Conservation (phyloP, 352 stramenopile genomes). For the Globisporangium barbulae region DNA sequence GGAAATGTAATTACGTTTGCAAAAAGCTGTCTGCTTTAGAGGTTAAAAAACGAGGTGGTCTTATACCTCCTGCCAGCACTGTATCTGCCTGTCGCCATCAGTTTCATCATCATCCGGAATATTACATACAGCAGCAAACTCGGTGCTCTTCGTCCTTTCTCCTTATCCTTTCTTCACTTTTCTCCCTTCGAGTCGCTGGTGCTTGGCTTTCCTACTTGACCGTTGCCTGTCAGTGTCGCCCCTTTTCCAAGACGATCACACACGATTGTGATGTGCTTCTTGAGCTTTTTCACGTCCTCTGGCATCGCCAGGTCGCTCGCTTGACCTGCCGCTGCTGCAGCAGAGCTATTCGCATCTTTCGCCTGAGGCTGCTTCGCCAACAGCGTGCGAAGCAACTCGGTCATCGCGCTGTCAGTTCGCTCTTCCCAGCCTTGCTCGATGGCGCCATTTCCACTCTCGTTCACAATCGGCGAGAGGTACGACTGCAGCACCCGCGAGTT, state of each 20-base stretch:
- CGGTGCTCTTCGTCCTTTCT: not conserved
- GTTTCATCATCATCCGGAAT: too few relatives aligned
- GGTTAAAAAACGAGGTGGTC: too few relatives aligned
- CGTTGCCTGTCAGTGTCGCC: constrained; percentile 28
- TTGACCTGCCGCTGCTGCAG: constrained; percentile 19
- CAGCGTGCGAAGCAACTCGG: constrained; percentile 77
- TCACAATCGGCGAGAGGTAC: constrained; percentile 68
- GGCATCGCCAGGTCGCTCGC: constrained; percentile 59
- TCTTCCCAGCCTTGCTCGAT: constrained; percentile 88
- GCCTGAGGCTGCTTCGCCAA: constrained; percentile 57
- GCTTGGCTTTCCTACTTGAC: not conserved
- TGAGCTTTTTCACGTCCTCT: constrained; percentile 82
- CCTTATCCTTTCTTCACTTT: not conserved
- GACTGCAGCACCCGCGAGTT: constrained; percentile 55
- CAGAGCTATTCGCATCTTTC: constrained; percentile 20
- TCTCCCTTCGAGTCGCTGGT: constrained; percentile 1
- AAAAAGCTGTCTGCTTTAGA: too few relatives aligned
- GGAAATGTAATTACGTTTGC: too few relatives aligned
- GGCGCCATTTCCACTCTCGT: constrained; percentile 39
- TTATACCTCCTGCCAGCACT: too few relatives aligned
- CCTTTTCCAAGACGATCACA: constrained; percentile 87
- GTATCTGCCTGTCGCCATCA: too few relatives aligned
- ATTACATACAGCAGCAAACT: too few relatives aligned
- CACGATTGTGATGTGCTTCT: constrained; percentile 90
- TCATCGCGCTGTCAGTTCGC: constrained; percentile 77